phyloP scores from a whole-genome alignment of 257 asterid genomes.

The Thymus quinquecostatus region DNA sequence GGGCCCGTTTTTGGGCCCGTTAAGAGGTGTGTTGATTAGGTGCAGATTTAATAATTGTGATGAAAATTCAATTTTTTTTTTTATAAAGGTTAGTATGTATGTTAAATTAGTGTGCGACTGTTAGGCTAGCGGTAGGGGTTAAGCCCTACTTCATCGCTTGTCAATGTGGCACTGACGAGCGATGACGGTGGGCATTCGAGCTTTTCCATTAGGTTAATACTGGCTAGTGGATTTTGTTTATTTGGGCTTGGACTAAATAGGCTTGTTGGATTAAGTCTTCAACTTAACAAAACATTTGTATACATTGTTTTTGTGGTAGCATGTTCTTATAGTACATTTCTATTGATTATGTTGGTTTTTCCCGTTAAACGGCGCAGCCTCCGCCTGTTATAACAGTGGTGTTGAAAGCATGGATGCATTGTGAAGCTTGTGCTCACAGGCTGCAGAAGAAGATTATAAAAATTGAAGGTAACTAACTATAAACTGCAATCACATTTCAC shows the following conservation, averaged over 20 bases:
- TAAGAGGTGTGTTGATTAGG: too few species aligned
- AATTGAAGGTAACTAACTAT: conserved; percentile 53
- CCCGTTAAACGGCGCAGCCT: conserved; percentile 45
- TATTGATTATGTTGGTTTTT: neutral
- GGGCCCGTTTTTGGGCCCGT: too few species aligned
- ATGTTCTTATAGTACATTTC: neutral
- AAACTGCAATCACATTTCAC: conserved; percentile 7
- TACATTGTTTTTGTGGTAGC: neutral
- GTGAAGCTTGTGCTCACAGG: conserved; percentile 90
- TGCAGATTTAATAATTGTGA: too few species aligned
- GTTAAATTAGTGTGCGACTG: too few species aligned
- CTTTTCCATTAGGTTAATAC: too few species aligned
- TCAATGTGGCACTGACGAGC: too few species aligned
- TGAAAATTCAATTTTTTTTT: too few species aligned
- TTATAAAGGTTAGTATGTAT: too few species aligned
- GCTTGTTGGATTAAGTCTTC: neutral
- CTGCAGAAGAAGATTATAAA: conserved; percentile 69
- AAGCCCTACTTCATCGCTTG: too few species aligned
- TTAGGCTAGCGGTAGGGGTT: too few species aligned
- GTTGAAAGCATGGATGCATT: conserved; percentile 78
- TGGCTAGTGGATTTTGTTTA: neutral
- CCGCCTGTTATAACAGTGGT: conserved; percentile 67
- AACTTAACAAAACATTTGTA: too few species aligned
- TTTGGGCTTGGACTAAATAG: neutral
- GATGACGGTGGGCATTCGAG: too few species aligned